These are phyloP conservation scores for Ustilago trichophora DNA, from an alignment of 1,284 basidiomycete genomes.

Conservation along the genomic window DNA sequence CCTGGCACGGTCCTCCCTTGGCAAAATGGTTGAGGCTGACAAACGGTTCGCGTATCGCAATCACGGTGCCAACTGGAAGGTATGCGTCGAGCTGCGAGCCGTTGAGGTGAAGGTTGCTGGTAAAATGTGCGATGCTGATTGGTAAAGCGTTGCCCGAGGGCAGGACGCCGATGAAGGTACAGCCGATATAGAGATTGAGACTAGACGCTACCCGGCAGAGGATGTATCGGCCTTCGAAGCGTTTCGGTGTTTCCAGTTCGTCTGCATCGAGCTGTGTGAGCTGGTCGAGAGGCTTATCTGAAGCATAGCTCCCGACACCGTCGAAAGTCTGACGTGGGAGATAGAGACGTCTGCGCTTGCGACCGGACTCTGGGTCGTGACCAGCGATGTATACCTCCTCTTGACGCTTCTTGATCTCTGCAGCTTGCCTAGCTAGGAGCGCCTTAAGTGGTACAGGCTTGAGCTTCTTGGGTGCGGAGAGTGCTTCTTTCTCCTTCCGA, in stretches of 20 bases:
- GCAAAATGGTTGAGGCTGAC: conserved; percentile 56
- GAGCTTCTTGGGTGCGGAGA: conserved; percentile 36
- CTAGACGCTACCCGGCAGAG: conserved; percentile 55
- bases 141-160: conserved; percentile 51
- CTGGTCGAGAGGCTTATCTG: conserved; percentile 30
- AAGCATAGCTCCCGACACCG: conserved; percentile 49
- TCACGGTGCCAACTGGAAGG: conserved; percentile 55
- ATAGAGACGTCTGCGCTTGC: conserved; percentile 35
- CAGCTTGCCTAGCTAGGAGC: conserved; percentile 51
- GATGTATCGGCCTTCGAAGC: conserved; percentile 48
- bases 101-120: conserved; percentile 46
- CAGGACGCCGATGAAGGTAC: conserved; percentile 53
- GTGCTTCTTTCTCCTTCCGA: conserved; percentile 31
- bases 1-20: conserved; percentile 54
- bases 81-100: conserved; percentile 34
- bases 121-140: conserved; percentile 60
- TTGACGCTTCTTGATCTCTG: conserved; percentile 54
- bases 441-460: conserved; percentile 57
- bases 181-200: conserved; percentile 55
- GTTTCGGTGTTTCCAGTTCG: conserved; percentile 49
- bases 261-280: conserved; percentile 42
- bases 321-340: conserved; percentile 58
- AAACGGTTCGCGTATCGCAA: conserved; percentile 63
- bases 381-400: conserved; percentile 33
- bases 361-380: conserved; percentile 25